Conservation (phyloP, 2,329 filamentous ascomycete genomes). For the Penicillium crustosum region DNA sequence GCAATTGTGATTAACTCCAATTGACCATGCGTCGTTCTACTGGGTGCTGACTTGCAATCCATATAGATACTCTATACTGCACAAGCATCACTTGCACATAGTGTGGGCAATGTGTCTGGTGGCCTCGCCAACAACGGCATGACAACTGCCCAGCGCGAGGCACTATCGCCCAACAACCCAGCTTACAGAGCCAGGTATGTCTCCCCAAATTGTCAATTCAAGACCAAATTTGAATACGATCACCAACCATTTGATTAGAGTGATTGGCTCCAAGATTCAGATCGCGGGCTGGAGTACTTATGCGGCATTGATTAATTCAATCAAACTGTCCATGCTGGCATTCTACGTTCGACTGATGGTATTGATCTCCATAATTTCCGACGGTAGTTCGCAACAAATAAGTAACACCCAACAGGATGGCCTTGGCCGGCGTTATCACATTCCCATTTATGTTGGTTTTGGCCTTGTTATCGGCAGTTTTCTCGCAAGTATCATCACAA, state of each 20-base stretch:
- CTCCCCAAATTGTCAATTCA: neutral
- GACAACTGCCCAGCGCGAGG: conserved; percentile 49
- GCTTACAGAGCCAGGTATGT: conserved; percentile 45
- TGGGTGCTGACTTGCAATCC: neutral
- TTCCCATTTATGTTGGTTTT: conserved; percentile 52
- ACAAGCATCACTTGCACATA: conserved; percentile 49
- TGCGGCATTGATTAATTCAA: conserved; percentile 48
- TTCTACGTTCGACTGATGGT: conserved; percentile 55
- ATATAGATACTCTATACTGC: conserved; percentile 49
- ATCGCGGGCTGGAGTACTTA: conserved; percentile 55
- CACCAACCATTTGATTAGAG: conserved; percentile 26
- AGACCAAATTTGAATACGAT: neutral
- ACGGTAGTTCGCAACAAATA: neutral
- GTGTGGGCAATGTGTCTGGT: conserved; percentile 46
- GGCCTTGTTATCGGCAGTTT: conserved; percentile 49
- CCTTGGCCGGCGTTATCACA: conserved; percentile 26
- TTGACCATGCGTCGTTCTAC: conserved; percentile 6
- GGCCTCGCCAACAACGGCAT: conserved; percentile 59
- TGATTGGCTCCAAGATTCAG: conserved; percentile 54
- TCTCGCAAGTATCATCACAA: conserved; percentile 47
- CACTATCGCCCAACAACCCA: conserved; percentile 40
- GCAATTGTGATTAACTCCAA: conserved; percentile 43
- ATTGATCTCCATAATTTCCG: conserved; percentile 1
- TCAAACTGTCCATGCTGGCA: conserved; percentile 55
- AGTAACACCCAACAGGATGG: conserved; percentile 20